Percentiles rank a stretch among this genome's conserved stretches.
phyloP scores from a whole-genome alignment of 805 yeast species.

The Sugiyamaella mastotermitis region DNA sequence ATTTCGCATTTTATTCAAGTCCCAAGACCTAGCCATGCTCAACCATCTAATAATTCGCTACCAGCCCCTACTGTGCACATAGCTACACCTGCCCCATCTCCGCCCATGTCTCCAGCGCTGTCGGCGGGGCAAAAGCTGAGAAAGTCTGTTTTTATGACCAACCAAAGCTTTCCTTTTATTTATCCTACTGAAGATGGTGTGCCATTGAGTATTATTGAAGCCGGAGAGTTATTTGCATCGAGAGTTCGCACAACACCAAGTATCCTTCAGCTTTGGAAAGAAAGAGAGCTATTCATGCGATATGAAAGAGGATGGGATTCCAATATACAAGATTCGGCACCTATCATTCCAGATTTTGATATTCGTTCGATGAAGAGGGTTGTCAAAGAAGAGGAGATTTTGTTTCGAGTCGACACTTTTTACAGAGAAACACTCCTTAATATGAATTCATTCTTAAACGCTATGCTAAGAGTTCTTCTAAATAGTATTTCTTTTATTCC shows the following conservation, averaged over 20 bases:
- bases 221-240: slow-evolving; percentile 57
- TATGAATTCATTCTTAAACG: slow-evolving; percentile 58
- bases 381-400: slow-evolving; percentile 28
- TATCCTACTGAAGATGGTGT: slow-evolving; percentile 49
- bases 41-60: slow-evolving; percentile 38
- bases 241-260: slow-evolving; percentile 62
- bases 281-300: slow-evolving; percentile 61
- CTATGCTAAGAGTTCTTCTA: slow-evolving; percentile 58
- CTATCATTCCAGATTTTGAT: not conserved
- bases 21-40: slow-evolving; percentile 46
- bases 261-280: slow-evolving; percentile 65
- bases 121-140: slow-evolving; percentile 28
- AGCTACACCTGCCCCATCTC: slow-evolving; percentile 88
- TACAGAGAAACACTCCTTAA: slow-evolving; percentile 49
- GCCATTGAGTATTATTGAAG: slow-evolving; percentile 77
- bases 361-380: slow-evolving; percentile 1
- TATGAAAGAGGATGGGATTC: slow-evolving; percentile 62
- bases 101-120: slow-evolving; percentile 49
- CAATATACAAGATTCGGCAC: not conserved
- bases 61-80: slow-evolving; percentile 59
- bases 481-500: slow-evolving; percentile 34
- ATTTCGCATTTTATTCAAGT: slow-evolving; percentile 54
- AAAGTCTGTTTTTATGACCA: slow-evolving; percentile 49
- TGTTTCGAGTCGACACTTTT: slow-evolving; percentile 54
- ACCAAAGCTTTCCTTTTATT: slow-evolving; percentile 60